Conservation (phyloP, 257 asterid genomes). For the Petunia axillaris region DNA sequence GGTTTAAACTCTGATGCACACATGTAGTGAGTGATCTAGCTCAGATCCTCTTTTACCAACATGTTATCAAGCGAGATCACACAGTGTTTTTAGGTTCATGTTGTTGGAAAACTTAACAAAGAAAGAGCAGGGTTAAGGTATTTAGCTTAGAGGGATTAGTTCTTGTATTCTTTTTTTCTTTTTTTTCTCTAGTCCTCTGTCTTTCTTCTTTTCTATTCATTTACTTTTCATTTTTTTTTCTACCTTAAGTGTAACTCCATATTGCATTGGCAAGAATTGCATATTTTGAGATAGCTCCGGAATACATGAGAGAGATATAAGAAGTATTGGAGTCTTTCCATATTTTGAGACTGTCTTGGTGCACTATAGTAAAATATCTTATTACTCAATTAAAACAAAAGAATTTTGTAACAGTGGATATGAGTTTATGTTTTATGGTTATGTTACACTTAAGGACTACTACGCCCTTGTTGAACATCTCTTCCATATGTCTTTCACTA, state of each 20-base stretch:
- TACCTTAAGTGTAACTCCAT: background rate
- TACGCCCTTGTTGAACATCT: slow-evolving; percentile 5
- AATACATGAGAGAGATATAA: slow-evolving; percentile 9
- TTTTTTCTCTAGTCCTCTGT: background rate
- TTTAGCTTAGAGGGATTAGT: slow-evolving; percentile 17
- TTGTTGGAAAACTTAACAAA: slow-evolving; percentile 2
- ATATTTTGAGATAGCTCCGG: background rate
- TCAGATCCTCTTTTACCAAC: background rate
- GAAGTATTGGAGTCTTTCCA: background rate
- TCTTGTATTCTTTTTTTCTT: background rate
- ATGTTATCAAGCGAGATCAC: background rate
- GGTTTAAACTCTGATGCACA: background rate
- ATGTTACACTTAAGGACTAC: background rate
- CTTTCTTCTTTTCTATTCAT: background rate
- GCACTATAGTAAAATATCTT: background rate
- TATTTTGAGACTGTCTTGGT: background rate
- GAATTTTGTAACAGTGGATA: background rate
- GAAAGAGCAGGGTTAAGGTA: background rate
- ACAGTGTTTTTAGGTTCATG: background rate
- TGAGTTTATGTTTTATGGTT: background rate
- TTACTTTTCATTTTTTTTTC: slow-evolving; percentile 3
- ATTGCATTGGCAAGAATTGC: background rate
- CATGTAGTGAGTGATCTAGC: background rate
- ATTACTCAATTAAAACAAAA: background rate
- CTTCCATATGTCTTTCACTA: slow-evolving; percentile 20